Evolutionary conservation across 192 early-diverging fungal genomes (phyloP).

Genomic region (Cetraspora pellucida): DNA sequence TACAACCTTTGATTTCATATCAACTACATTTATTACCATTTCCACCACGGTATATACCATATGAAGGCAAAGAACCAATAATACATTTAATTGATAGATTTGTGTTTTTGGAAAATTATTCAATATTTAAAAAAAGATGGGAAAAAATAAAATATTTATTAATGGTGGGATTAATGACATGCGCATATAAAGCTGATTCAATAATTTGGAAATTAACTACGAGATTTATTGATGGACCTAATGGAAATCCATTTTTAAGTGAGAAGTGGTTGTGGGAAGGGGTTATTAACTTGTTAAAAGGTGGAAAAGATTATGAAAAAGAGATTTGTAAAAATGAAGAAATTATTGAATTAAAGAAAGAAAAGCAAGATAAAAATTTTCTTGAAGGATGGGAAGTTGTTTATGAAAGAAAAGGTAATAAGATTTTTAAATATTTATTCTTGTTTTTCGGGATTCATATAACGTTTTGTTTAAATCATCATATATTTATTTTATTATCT

Average conservation of each 20-base stretch:
- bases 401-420: no score
- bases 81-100: slow-evolving; percentile 21
- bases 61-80: slow-evolving; percentile 31
- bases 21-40: slow-evolving; percentile 26
- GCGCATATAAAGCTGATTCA: neutral
- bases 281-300: slow-evolving; percentile 7
- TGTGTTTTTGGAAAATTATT: neutral
- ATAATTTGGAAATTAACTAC: slow-evolving; percentile 17
- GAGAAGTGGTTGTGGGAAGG: slow-evolving; percentile 31
- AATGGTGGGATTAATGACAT: slow-evolving; percentile 6
- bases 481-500: no score
- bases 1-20: neutral
- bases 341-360: neutral
- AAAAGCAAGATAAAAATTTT: neutral
- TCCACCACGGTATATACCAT: slow-evolving; percentile 22
- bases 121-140: neutral
- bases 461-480: neutral
- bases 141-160: neutral
- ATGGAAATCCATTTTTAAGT: slow-evolving; percentile 14
- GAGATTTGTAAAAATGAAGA: no score
- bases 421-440: no score
- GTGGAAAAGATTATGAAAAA: neutral
- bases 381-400: no score
- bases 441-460: no score
- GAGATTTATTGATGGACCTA: slow-evolving; percentile 6